Base-by-base conservation (phyloP, 179 eudicot species). In the Vitellaria paradoxa region DNA sequence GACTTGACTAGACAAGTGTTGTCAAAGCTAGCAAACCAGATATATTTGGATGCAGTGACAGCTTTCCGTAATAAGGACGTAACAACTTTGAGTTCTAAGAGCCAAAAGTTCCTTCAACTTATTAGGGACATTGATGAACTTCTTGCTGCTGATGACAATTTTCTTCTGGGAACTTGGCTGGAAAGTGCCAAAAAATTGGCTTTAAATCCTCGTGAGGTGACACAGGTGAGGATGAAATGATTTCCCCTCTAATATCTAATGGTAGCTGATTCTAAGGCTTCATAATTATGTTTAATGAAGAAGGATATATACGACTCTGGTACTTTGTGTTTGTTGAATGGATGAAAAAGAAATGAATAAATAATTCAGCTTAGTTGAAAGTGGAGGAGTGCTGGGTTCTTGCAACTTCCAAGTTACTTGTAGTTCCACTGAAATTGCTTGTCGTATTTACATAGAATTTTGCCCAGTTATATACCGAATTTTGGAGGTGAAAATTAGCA, bases 1-100 rank as follows among this genome's bases (percentile, higher is more conserved):
- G 99, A 96, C 81, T 84, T 96, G 88, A 91, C 92, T 55, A 89
- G 99, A 78, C 99, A 96, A 88, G 92, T 83, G 55, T 90, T 96
- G 42, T 96, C 99, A 64, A 96, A 96, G 88, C 86, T 89, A 76
- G 99, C 97, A 78, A 96, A 94, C 75, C 82, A 88, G 85, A 88
- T 90, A 42, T 96, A 94, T 79, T 81, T 92, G 85, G 88, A 89
- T 57, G 98, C 97, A 46, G 71, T 96, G 68, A 69, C 61, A 81
- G 96, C 97, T 78, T 96, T 84, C 86, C 87, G 63, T 65, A 68
- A 82, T 9, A 86, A 84, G 77, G 91, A 96, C 79, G 78, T 76
- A 72, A 85, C 85, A 76, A 84, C 85, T 53, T 96, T 57, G 37
- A 83, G 80, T 67, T 55, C 63, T 30, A 81, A 91, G 40, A 83